A percentile compares a stretch with the other conserved stretches of the same genome.
Conservation (phyloP, 176 grass and related monocot species). For the Eragrostis nindensis region DNA sequence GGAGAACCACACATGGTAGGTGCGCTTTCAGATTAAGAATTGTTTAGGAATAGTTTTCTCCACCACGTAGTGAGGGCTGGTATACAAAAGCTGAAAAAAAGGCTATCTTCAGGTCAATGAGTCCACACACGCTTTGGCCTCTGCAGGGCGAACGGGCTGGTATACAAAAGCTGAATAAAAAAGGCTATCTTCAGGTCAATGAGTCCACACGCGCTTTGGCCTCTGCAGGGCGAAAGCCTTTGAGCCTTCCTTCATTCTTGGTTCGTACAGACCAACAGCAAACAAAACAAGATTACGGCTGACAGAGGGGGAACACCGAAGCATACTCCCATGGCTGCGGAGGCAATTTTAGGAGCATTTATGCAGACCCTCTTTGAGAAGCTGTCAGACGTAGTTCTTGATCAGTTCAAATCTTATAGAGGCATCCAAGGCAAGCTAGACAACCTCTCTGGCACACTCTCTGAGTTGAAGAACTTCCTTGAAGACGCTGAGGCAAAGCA, state of each 20-base stretch:
- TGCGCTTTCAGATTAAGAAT: background rate
- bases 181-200: constrained; percentile 19
- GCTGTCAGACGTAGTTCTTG: constrained; percentile 46
- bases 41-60: background rate
- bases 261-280: constrained; percentile 22
- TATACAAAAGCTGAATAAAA: constrained; percentile 8
- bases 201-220: constrained; percentile 10
- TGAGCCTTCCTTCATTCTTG: constrained; percentile 12
- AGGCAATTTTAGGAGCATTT: constrained; percentile 71
- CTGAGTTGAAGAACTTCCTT: constrained; percentile 55
- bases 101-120: background rate
- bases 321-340: constrained; percentile 54
- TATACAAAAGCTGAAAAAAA: constrained; percentile 21
- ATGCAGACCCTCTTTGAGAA: constrained; percentile 80
- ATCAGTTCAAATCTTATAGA: constrained; percentile 59
- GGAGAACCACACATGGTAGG: background rate
- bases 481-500: constrained; percentile 79
- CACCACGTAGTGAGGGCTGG: background rate
- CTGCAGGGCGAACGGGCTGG: no score
- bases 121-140: constrained; percentile 23
- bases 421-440: constrained; percentile 55
- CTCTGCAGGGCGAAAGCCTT: background rate
- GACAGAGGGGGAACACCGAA: constrained; percentile 51
- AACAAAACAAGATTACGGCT: background rate
- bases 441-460: constrained; percentile 53